phyloP scores from a whole-genome alignment of 2,329 filamentous ascomycete species.

The Sarocladium strictum region DNA sequence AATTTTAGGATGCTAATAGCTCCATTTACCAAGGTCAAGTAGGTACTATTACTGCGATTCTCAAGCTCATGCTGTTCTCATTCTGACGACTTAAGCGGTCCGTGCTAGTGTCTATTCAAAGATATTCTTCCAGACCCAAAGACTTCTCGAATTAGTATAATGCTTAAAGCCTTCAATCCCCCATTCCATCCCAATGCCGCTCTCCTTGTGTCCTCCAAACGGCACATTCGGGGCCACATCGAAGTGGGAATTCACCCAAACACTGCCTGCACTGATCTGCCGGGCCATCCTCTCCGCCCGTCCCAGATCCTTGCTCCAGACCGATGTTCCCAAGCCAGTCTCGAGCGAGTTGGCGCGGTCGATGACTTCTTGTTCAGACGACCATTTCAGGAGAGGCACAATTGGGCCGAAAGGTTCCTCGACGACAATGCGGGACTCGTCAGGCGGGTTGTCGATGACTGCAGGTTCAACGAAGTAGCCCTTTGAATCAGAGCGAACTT shows the following conservation, averaged over 20 bases:
- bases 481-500: conserved; percentile 18
- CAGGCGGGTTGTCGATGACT: conserved; percentile 56
- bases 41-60: too few relatives aligned
- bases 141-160: conserved; percentile 23
- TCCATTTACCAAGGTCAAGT: too few relatives aligned
- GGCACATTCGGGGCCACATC: conserved; percentile 30
- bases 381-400: conserved; percentile 56
- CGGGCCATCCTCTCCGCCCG: conserved; percentile 46
- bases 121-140: conserved; percentile 20
- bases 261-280: conserved; percentile 49
- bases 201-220: conserved; percentile 46
- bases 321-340: conserved; percentile 49
- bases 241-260: conserved; percentile 54
- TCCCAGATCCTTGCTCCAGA: conserved; percentile 49
- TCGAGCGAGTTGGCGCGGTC: conserved; percentile 45
- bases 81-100: too few relatives aligned
- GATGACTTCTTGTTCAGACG: conserved; percentile 53
- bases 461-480: conserved; percentile 54
- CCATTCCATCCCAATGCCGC: conserved; percentile 43
- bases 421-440: conserved; percentile 47
- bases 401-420: conserved; percentile 55
- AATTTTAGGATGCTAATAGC: too few relatives aligned
- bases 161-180: conserved; percentile 31
- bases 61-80: too few relatives aligned
- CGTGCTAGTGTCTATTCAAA: conserved; percentile 17